Conservation (phyloP, 2,329 filamentous ascomycete genomes). For the Aureobasidium sp. region DNA sequence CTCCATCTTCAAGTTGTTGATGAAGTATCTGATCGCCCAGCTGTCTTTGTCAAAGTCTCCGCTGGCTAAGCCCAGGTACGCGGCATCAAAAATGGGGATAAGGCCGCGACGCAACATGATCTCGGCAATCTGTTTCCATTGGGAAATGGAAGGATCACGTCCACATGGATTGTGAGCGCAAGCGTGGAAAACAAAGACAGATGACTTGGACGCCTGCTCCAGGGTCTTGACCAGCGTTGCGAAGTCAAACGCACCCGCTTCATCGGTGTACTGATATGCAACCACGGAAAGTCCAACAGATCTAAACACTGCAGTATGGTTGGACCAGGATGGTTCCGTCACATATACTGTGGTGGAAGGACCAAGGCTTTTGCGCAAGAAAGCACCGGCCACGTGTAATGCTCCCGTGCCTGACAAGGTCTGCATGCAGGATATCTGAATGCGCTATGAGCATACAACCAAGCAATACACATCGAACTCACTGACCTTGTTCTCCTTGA, state of each 20-base stretch:
- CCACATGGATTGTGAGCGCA: slow-evolving; percentile 42
- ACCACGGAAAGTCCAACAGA: slow-evolving; percentile 31
- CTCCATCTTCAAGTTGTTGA: slow-evolving; percentile 38
- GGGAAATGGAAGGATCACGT: slow-evolving; percentile 32
- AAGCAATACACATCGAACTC: background rate
- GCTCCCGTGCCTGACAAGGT: slow-evolving; percentile 39
- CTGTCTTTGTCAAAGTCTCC: slow-evolving; percentile 29
- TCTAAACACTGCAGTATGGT: slow-evolving; percentile 35
- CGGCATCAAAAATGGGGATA: slow-evolving; percentile 32
- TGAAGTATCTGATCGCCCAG: slow-evolving; percentile 29
- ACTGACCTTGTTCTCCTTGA: background rate
- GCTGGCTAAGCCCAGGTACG: slow-evolving; percentile 31
- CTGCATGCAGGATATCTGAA: slow-evolving; percentile 29
- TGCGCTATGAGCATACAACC: background rate
- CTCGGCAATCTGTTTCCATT: slow-evolving; percentile 29
- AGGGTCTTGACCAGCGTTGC: slow-evolving; percentile 83
- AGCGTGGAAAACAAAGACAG: slow-evolving; percentile 34
- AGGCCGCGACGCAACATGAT: slow-evolving; percentile 22
- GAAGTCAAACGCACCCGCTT: slow-evolving; percentile 87
- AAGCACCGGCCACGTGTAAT: slow-evolving; percentile 31
- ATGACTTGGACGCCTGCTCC: slow-evolving; percentile 59
- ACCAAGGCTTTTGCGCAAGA: slow-evolving; percentile 26
- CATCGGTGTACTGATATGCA: slow-evolving; percentile 32
- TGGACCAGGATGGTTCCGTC: slow-evolving; percentile 38
- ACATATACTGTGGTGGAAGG: slow-evolving; percentile 31